These are phyloP conservation scores for Neohortaea acidophila DNA, from an alignment of 495 filamentous ascomycete species.

Conservation along the genomic window DNA sequence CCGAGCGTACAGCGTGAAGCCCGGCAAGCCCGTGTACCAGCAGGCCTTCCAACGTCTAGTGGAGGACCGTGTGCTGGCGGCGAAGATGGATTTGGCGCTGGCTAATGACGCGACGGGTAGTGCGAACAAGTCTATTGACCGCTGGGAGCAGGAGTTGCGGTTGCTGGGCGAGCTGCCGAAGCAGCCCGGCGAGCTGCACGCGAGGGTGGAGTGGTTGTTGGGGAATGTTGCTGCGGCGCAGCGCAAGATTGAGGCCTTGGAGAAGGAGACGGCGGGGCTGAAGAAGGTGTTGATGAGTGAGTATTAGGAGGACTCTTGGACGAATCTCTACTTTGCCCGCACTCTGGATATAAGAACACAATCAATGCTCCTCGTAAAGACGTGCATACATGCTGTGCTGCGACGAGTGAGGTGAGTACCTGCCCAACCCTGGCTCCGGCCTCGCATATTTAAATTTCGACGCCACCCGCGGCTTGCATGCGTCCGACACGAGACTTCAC, in stretches of 20 bases:
- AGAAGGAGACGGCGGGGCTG: conserved; percentile 51
- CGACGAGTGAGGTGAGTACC: no score
- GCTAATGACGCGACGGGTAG: conserved; percentile 49
- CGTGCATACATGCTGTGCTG: no score
- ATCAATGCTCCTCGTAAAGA: no score
- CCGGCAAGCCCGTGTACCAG: conserved; percentile 76
- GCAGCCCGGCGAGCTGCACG: conserved; percentile 44
- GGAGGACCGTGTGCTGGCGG: conserved; percentile 53
- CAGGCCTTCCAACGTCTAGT: conserved; percentile 61
- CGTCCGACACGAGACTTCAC: no score
- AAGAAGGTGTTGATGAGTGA: conserved; percentile 44
- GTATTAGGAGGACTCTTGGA: conserved; percentile 1
- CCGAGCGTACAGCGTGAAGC: conserved; percentile 57
- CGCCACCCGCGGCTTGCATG: no score
- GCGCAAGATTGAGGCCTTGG: conserved; percentile 56
- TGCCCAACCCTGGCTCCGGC: no score
- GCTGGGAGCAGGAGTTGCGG: conserved; percentile 63
- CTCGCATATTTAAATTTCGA: no score
- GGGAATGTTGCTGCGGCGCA: conserved; percentile 57
- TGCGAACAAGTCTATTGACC: conserved; percentile 61
- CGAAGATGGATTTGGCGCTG: conserved; percentile 59
- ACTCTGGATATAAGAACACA: no score
- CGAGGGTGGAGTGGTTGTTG: conserved; percentile 54
- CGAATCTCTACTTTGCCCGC: no score
- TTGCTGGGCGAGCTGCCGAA: conserved; percentile 44